phyloP scores from a whole-genome alignment of 2,329 filamentous ascomycete genomes.

The Colletotrichum aenigma region DNA sequence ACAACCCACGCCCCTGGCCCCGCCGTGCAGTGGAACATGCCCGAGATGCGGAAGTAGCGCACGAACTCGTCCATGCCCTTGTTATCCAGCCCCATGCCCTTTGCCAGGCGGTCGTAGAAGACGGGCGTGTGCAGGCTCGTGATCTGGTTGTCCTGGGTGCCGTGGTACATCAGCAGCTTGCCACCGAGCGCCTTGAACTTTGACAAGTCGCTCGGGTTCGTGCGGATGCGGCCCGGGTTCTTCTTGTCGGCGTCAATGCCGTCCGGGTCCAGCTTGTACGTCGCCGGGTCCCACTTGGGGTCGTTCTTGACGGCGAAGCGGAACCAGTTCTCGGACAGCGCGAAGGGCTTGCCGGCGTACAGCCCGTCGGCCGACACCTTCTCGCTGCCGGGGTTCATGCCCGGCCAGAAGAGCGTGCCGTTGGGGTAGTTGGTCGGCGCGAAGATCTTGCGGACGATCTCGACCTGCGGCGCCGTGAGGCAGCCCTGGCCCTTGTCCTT shows the following conservation, averaged over 20 bases:
- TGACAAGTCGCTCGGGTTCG: constrained; percentile 42
- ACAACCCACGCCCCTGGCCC: constrained; percentile 48
- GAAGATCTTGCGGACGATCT: constrained; percentile 32
- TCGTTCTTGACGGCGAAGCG: constrained; percentile 46
- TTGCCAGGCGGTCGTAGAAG: constrained; percentile 52
- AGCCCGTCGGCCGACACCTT: constrained; percentile 45
- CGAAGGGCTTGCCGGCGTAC: constrained; percentile 35
- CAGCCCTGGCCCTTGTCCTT: constrained; percentile 20
- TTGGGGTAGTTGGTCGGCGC: constrained; percentile 28
- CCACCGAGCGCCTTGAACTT: constrained; percentile 43
- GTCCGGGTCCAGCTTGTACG: constrained; percentile 35
- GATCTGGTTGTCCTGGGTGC: constrained; percentile 45
- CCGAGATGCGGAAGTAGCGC: constrained; percentile 56
- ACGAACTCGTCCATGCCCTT: constrained; percentile 50
- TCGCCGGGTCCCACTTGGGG: constrained; percentile 35
- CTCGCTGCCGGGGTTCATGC: constrained; percentile 53
- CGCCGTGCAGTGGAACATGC: constrained; percentile 55
- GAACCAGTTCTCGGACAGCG: constrained; percentile 35
- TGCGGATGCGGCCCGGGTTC: constrained; percentile 42
- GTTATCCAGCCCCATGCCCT: constrained; percentile 44
- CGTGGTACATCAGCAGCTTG: constrained; percentile 53
- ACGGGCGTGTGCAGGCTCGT: constrained; percentile 47
- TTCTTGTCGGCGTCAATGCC: constrained; percentile 32
- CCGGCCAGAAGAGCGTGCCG: constrained; percentile 43
- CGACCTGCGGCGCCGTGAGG: constrained; percentile 46